A percentile compares a stretch with the other conserved stretches of the same genome.
phyloP scores from a whole-genome alignment of 1,284 basidiomycete genomes.

The Polyporus tsugae region DNA sequence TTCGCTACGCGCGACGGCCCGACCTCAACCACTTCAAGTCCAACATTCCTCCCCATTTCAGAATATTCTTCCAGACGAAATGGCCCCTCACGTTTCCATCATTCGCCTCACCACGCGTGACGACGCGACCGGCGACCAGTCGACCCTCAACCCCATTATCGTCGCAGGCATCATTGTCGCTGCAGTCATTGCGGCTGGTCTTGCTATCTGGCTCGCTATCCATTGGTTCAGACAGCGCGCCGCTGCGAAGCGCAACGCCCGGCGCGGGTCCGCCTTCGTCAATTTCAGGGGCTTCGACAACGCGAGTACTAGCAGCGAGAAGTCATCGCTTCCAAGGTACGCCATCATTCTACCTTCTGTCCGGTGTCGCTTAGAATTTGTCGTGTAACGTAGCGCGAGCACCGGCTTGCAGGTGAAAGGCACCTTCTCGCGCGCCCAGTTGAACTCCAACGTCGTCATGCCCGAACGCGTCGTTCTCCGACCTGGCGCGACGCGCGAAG shows the following conservation, averaged over 20 bases:
- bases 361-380: neutral
- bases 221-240: constrained; percentile 50
- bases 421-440: constrained; percentile 53
- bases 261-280: constrained; percentile 53
- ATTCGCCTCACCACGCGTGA: constrained; percentile 17
- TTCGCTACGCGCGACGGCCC: constrained; percentile 11
- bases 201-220: constrained; percentile 52
- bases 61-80: constrained; percentile 9
- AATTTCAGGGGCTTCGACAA: constrained; percentile 55
- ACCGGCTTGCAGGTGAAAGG: constrained; percentile 21
- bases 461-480: constrained; percentile 57
- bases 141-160: constrained; percentile 44
- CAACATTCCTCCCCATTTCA: neutral
- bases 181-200: constrained; percentile 47
- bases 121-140: constrained; percentile 16
- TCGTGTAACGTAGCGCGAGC: constrained; percentile 16
- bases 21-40: neutral
- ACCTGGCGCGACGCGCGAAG: constrained; percentile 47
- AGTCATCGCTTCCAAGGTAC: constrained; percentile 31
- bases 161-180: constrained; percentile 58
- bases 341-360: constrained; percentile 19
- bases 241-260: constrained; percentile 46
- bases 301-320: constrained; percentile 34
- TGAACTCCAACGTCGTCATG: constrained; percentile 56
- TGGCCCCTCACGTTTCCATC: constrained; percentile 24